These are phyloP conservation scores for Dioscorea cayenensis DNA, from an alignment of 116 monocot genomes.

Conservation along the genomic window DNA sequence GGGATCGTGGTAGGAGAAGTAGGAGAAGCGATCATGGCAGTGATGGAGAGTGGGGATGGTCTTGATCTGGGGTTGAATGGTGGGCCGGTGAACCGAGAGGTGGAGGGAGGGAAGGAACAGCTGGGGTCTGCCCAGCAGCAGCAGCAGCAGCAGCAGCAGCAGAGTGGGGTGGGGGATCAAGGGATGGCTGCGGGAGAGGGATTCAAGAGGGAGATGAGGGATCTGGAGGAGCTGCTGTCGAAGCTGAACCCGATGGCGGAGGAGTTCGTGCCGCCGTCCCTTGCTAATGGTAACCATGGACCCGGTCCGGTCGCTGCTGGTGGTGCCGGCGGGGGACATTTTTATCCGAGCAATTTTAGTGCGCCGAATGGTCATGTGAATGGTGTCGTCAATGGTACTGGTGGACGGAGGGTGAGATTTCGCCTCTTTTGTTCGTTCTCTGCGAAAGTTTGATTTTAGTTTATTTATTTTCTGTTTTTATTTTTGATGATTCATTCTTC, in stretches of 20 bases:
- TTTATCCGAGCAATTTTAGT: constrained; percentile 7
- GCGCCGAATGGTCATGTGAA: constrained; percentile 4
- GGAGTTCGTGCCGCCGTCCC: constrained; percentile 85
- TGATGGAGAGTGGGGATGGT: constrained; percentile 11
- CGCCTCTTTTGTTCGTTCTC: not conserved
- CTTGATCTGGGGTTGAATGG: constrained; percentile 13
- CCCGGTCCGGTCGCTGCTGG: constrained; percentile 3
- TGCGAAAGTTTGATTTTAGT: not conserved
- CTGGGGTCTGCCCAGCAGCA: not conserved
- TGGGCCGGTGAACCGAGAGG: not conserved
- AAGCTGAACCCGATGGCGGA: constrained; percentile 95
- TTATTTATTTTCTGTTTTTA: not conserved
- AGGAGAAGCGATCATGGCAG: constrained; percentile 3
- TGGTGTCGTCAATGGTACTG: constrained; percentile 5
- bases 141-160: not conserved
- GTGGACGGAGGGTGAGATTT: constrained; percentile 17
- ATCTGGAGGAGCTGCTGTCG: constrained; percentile 77
- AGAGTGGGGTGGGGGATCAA: not conserved
- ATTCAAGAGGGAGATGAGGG: constrained; percentile 55
- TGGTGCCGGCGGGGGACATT: constrained; percentile 7
- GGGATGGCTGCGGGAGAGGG: constrained; percentile 9
- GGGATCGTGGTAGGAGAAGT: too few species aligned
- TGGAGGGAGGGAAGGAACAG: constrained; percentile 3
- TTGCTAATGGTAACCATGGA: constrained; percentile 13
- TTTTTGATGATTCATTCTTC: too few species aligned